These are phyloP conservation scores for Hymenoscyphus salicellus DNA, from an alignment of 2,329 filamentous ascomycete species.

Conservation along the genomic window DNA sequence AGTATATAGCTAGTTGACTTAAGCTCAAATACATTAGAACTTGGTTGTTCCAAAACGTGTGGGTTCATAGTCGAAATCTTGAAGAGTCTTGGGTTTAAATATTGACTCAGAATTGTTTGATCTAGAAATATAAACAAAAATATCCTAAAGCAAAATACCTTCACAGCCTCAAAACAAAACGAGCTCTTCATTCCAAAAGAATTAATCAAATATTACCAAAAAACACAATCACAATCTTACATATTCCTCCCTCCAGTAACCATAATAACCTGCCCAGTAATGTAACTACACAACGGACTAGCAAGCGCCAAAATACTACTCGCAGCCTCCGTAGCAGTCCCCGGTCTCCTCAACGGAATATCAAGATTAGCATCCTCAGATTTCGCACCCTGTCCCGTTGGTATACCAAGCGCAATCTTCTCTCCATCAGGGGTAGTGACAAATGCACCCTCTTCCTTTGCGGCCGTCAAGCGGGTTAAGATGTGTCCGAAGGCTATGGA, in stretches of 20 bases:
- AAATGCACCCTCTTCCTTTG: conserved; percentile 81
- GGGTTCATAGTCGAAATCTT: no score
- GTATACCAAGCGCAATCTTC: conserved; percentile 73
- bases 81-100: no score
- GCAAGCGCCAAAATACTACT: conserved; percentile 73
- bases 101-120: no score
- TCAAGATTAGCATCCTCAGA: conserved; percentile 54
- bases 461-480: conserved; percentile 73
- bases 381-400: conserved; percentile 52
- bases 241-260: conserved; percentile 74
- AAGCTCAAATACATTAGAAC: no score
- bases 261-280: conserved; percentile 81
- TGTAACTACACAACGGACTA: conserved; percentile 80
- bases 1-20: no score
- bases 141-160: no score
- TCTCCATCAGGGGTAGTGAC: conserved; percentile 72
- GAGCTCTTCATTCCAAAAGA: background rate
- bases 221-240: conserved; percentile 34
- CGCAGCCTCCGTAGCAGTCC: conserved; percentile 77
- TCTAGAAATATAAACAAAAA: no score
- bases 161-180: no score
- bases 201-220: background rate
- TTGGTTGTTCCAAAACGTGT: no score
- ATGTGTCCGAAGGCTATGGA: conserved; percentile 84
- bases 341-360: conserved; percentile 75